phyloP scores from a whole-genome alignment of 305 asterid species.

The Solanum aculeatissimum region DNA sequence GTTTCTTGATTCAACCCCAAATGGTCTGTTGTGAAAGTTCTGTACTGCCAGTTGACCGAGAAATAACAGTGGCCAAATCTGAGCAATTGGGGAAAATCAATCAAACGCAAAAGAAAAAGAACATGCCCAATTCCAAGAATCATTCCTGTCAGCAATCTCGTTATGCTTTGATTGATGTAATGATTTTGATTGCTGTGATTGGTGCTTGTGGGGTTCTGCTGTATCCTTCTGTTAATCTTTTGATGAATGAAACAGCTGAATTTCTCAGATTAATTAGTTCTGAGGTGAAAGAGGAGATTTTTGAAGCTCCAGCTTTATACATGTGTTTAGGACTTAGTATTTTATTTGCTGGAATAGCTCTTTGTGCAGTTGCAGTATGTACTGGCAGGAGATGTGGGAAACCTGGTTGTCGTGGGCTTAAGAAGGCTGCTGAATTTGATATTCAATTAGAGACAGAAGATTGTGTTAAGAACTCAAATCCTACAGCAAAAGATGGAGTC shows the following conservation, averaged over 20 bases:
- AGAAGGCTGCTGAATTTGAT: slow-evolving; percentile 80
- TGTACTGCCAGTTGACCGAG: slow-evolving; percentile 46
- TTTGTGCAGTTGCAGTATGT: slow-evolving; percentile 39
- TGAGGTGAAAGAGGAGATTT: slow-evolving; percentile 49
- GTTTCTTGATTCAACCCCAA: slow-evolving; percentile 29
- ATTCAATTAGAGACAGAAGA: slow-evolving; percentile 84
- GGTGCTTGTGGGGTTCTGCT: slow-evolving; percentile 53
- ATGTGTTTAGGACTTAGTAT: slow-evolving; percentile 74
- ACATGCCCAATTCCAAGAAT: slow-evolving; percentile 10
- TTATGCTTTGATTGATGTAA: slow-evolving; percentile 57
- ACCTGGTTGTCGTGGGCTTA: slow-evolving; percentile 67
- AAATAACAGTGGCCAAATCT: slow-evolving; percentile 49
- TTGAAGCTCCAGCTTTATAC: slow-evolving; percentile 60
- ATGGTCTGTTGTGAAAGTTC: slow-evolving; percentile 67
- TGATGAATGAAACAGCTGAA: slow-evolving; percentile 27
- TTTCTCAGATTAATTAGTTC: slow-evolving; percentile 33
- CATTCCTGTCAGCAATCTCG: slow-evolving; percentile 62
- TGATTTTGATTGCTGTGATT: slow-evolving; percentile 64
- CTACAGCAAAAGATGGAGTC: slow-evolving; percentile 17
- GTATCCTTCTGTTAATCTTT: slow-evolving; percentile 44
- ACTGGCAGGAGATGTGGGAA: slow-evolving; percentile 51
- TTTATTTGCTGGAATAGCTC: slow-evolving; percentile 43
- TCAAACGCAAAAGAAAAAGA: slow-evolving; percentile 32
- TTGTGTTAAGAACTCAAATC: slow-evolving; percentile 35
- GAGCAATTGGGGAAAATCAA: slow-evolving; percentile 46